These are phyloP conservation scores for Puccinellia tenuiflora DNA, from an alignment of 176 grass and related monocot species.

Conservation along the genomic window DNA sequence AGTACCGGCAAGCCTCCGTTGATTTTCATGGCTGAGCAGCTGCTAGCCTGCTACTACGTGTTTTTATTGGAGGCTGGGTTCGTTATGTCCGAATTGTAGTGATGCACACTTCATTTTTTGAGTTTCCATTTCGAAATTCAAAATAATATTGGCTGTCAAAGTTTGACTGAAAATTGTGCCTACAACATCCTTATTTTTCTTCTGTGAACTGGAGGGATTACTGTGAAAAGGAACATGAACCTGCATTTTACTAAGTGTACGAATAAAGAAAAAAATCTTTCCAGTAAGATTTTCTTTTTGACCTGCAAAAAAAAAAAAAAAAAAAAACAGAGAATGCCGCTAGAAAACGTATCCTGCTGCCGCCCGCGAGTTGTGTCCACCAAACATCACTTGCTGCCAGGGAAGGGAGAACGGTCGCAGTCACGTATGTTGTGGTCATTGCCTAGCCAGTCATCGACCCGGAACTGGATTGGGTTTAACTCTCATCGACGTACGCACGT, in stretches of 20 bases:
- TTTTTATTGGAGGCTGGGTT: neutral
- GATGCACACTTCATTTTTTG: neutral
- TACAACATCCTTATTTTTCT: no score
- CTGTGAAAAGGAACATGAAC: no score
- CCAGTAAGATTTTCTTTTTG: neutral
- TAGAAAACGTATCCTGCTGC: neutral
- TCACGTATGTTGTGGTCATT: constrained; percentile 5
- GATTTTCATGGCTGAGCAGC: neutral
- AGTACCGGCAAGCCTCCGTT: neutral
- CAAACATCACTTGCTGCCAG: constrained; percentile 11
- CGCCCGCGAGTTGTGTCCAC: neutral
- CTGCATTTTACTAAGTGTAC: no score
- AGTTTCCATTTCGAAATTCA: neutral
- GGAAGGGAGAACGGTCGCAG: neutral
- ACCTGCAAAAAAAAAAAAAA: neutral
- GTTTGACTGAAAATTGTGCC: neutral
- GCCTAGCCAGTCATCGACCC: neutral
- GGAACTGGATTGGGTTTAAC: neutral
- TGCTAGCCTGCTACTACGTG: neutral
- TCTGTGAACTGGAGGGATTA: no score
- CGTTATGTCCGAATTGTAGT: neutral
- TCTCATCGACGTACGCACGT: neutral
- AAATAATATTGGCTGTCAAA: neutral
- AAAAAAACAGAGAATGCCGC: neutral
- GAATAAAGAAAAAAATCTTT: no score